Evolutionary conservation across 2,329 filamentous ascomycete species (phyloP).

Genomic region (Macroventuria anomochaeta): DNA sequence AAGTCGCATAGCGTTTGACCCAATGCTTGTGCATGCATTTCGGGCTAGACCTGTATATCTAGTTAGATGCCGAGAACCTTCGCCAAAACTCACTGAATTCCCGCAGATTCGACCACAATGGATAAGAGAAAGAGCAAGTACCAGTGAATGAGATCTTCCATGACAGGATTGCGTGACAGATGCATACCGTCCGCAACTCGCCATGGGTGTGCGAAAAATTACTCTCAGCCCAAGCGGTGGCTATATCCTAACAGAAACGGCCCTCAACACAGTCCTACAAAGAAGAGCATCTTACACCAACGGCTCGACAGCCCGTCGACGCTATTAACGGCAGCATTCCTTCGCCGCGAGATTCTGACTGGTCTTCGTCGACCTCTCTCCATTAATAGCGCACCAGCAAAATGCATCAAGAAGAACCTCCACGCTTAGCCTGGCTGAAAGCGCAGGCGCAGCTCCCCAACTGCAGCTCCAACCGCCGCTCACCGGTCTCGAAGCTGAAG

Average conservation of each 20-base stretch:
- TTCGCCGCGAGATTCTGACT: background rate
- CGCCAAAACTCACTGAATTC: too few species aligned
- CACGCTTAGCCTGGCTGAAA: background rate
- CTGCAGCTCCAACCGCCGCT: background rate
- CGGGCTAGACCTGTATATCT: too few species aligned
- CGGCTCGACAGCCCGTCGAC: conserved; percentile 5
- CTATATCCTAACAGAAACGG: conserved; percentile 1
- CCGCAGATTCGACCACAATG: too few species aligned
- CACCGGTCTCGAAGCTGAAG: conserved; percentile 9
- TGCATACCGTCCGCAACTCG: background rate
- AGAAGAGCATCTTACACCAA: background rate
- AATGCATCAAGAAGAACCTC: background rate
- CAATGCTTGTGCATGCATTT: too few species aligned
- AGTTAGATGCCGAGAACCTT: too few species aligned
- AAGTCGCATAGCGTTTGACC: too few species aligned
- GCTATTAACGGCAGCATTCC: conserved; percentile 1
- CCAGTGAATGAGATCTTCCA: too few species aligned
- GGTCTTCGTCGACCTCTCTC: background rate
- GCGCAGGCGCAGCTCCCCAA: conserved; percentile 1
- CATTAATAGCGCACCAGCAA: background rate
- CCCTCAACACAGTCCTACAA: conserved; percentile 1
- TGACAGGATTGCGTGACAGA: background rate
- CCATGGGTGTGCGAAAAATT: conserved; percentile 14
- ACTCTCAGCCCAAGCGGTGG: background rate
- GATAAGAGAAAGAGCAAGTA: too few species aligned